Evolutionary conservation across 2,329 filamentous ascomycete species (phyloP).

Genomic region (Colletotrichum australisinense): DNA sequence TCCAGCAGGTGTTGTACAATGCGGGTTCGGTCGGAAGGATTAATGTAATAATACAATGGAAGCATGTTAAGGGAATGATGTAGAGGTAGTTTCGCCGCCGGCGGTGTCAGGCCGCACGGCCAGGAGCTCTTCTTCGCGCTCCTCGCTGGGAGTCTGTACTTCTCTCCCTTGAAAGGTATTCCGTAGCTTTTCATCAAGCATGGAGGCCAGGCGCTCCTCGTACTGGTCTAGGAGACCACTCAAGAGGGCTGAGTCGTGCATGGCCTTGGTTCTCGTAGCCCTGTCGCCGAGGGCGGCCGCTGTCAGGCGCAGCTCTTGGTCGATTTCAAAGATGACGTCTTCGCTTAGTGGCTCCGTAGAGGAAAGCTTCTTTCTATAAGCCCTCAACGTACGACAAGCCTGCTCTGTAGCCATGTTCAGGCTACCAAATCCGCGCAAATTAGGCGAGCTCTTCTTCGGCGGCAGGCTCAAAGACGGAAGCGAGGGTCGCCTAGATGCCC

Average conservation of each 20-base stretch:
- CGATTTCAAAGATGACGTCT: constrained; percentile 70
- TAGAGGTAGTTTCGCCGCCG: constrained; percentile 13
- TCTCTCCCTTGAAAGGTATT: constrained; percentile 52
- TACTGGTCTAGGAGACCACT: constrained; percentile 79
- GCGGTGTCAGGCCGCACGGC: constrained; percentile 14
- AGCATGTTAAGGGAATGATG: constrained; percentile 39
- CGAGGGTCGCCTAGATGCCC: constrained; percentile 63
- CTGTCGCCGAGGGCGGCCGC: constrained; percentile 70
- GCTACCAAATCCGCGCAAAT: constrained; percentile 63
- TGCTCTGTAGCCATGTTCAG: constrained; percentile 74
- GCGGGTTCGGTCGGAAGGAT: background rate
- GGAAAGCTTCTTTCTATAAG: constrained; percentile 72
- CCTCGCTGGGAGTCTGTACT: constrained; percentile 45
- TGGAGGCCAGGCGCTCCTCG: constrained; percentile 75
- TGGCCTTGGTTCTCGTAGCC: constrained; percentile 62
- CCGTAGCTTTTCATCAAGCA: constrained; percentile 78
- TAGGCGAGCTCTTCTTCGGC: constrained; percentile 62
- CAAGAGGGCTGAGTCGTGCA: constrained; percentile 67
- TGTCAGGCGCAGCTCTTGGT: constrained; percentile 73
- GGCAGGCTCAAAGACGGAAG: constrained; percentile 60
- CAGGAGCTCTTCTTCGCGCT: constrained; percentile 47
- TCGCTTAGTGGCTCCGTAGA: constrained; percentile 67
- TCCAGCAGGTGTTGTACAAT: constrained; percentile 29
- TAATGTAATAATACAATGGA: constrained; percentile 32
- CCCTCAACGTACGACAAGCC: constrained; percentile 69